These are phyloP conservation scores for Ophiostoma piceae DNA, from an alignment of 2,329 filamentous ascomycete species.

Conservation along the genomic window DNA sequence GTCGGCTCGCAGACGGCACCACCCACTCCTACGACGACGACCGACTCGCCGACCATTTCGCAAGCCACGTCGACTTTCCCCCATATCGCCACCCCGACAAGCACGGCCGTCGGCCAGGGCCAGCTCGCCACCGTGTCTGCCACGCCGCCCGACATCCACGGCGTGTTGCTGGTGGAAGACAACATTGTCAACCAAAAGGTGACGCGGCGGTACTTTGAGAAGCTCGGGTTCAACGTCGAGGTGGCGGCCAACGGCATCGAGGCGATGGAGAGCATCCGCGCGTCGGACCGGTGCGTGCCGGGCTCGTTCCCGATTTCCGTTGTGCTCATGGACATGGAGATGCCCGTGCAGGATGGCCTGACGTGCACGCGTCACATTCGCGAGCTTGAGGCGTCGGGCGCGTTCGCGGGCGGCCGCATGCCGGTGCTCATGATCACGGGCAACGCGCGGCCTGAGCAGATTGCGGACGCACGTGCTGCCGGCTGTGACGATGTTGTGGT, in stretches of 20 bases:
- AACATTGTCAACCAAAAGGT: slow-evolving; percentile 58
- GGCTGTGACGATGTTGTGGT: slow-evolving; percentile 61
- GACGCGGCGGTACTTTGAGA: slow-evolving; percentile 46
- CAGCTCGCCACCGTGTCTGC: slow-evolving; percentile 18
- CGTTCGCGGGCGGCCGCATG: slow-evolving; percentile 48
- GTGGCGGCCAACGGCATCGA: slow-evolving; percentile 55
- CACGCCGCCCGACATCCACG: slow-evolving; percentile 33
- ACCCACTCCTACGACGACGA: background rate
- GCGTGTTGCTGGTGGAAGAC: slow-evolving; percentile 55
- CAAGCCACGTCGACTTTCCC: background rate
- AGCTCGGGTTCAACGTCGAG: slow-evolving; percentile 46
- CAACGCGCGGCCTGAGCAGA: slow-evolving; percentile 61
- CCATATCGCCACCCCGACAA: background rate
- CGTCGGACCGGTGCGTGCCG: slow-evolving; percentile 28
- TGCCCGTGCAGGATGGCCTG: slow-evolving; percentile 68
- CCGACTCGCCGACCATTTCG: background rate
- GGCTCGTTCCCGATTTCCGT: slow-evolving; percentile 46
- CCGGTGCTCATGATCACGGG: slow-evolving; percentile 64
- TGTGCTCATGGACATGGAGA: slow-evolving; percentile 71
- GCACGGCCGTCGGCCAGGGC: background rate
- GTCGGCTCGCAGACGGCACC: background rate
- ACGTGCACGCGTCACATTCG: slow-evolving; percentile 62
- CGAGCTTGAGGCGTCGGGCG: slow-evolving; percentile 51
- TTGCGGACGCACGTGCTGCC: slow-evolving; percentile 45
- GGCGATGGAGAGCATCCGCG: slow-evolving; percentile 46